A percentile compares a stretch with the other conserved stretches of the same genome.
Conservation (phyloP, 306 rosid genomes). For the Pterocarpus santalinus region DNA sequence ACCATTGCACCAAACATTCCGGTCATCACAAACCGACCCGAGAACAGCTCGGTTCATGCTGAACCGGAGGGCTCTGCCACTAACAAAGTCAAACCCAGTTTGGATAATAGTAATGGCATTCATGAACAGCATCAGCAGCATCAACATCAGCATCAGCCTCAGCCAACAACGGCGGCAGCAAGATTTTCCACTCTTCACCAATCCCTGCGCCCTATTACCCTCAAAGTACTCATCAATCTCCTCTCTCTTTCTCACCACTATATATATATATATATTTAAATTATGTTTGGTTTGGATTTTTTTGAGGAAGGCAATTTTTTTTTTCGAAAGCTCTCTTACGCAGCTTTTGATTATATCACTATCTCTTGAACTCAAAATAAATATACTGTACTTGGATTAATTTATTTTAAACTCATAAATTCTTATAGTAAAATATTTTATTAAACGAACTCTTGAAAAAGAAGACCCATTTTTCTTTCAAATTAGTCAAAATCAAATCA, state of each 20-base stretch:
- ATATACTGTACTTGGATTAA: neutral
- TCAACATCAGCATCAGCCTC: conserved; percentile 10
- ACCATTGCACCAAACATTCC: conserved; percentile 51
- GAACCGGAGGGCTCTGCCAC: conserved; percentile 49
- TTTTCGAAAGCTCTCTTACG: no score
- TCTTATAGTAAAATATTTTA: no score
- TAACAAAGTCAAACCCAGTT: conserved; percentile 43
- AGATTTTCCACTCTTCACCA: conserved; percentile 62
- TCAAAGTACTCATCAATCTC: conserved; percentile 55
- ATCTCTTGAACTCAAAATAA: no score
- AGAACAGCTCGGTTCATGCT: conserved; percentile 57
- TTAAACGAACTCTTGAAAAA: neutral
- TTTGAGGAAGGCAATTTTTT: no score
- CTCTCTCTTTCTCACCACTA: neutral
- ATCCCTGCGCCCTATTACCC: conserved; percentile 71
- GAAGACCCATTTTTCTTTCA: neutral
- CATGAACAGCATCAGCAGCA: neutral
- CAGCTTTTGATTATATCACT: no score
- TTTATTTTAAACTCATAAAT: no score
- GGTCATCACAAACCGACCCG: conserved; percentile 50
- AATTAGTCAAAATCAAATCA: neutral
- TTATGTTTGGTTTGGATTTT: no score
- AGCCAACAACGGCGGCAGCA: conserved; percentile 29
- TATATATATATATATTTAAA: no score
- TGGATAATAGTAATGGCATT: conserved; percentile 48